Evolutionary conservation across 2,329 filamentous ascomycete genomes (phyloP).

Genomic region (Pseudonectria buxi): DNA sequence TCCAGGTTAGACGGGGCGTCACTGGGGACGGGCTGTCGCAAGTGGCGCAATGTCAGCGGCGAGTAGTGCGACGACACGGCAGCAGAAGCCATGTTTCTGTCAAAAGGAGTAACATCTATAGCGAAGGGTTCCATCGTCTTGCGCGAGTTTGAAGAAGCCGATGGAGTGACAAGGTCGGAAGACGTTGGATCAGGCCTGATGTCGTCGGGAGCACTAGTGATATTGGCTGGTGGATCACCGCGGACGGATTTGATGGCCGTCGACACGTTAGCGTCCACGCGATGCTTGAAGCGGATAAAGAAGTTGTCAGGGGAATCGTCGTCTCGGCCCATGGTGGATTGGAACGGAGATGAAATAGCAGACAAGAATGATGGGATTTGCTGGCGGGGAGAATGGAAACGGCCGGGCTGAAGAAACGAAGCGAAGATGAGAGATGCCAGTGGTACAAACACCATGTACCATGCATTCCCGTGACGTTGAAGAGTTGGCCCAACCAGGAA

Average conservation of each 20-base stretch:
- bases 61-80: constrained; percentile 24
- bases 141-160: constrained; percentile 24
- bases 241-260: neutral
- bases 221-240: neutral
- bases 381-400: neutral
- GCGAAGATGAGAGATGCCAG: constrained; percentile 2
- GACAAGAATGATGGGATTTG: constrained; percentile 5
- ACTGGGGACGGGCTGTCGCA: constrained; percentile 41
- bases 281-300: constrained; percentile 12
- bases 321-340: constrained; percentile 13
- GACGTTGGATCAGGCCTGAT: constrained; percentile 18
- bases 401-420: neutral
- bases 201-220: too few species aligned
- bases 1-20: constrained; percentile 34
- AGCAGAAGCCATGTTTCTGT: constrained; percentile 16
- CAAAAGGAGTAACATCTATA: constrained; percentile 10
- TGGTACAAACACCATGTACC: too few species aligned
- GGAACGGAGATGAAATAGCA: constrained; percentile 3
- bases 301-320: constrained; percentile 8
- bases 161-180: constrained; percentile 24
- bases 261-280: too few species aligned
- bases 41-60: constrained; percentile 31
- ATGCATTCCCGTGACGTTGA: too few species aligned
- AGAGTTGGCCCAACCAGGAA: too few species aligned
- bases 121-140: constrained; percentile 16